Base-by-base conservation (phyloP, 2,329 filamentous ascomycete genomes). In the Ceratocystis diversiconidia region DNA sequence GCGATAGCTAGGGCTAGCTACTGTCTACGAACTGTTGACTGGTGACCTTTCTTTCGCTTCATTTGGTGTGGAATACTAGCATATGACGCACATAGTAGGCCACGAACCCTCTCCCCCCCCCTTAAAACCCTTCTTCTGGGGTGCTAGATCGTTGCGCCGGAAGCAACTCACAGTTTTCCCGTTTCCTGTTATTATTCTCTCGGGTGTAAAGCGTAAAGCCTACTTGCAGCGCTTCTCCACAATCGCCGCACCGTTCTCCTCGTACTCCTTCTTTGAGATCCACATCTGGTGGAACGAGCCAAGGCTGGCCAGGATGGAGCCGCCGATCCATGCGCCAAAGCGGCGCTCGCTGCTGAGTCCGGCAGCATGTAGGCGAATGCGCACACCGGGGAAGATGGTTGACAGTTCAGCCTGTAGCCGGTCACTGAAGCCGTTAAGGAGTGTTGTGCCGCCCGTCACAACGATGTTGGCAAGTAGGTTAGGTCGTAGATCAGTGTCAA, bases 201-300 rank as follows among this genome's bases (percentile, higher is more conserved):
- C 10, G 8, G 36, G 36, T 8, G 36, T 41, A 41, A 36, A 36
- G 8, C 32, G 7, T 10, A 41, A 10, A 41, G 36, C 36, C 70
- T 78, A 97, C 79, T 96, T 95, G 82, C 92, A 97, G 72, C 92
- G 82, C 83, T 96, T 96, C 80, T 97, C 92, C 57, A 97, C 89
- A 71, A 97, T 92, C 69, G 85, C 85, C 5, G 86, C 79, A 1
- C 94, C 94, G 74, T 96, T 92, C 79, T 99, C 95, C 69, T 96
- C 91, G 72, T 96, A 97, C 79, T 99, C 94, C 80, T 96, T 95
- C 76, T 86, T 90, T 28, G 88, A 92, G 71, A 99, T 95, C 94
- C 94, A 99, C 88, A 99, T 92, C 79, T 99, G 94, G 78, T 99
- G 94, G 77, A 99, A 99, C 15, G 92, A 96, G 8, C 95, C 95